These are phyloP conservation scores for Leptomonas seymouri DNA, from an alignment of 208 protist species.

Conservation along the genomic window DNA sequence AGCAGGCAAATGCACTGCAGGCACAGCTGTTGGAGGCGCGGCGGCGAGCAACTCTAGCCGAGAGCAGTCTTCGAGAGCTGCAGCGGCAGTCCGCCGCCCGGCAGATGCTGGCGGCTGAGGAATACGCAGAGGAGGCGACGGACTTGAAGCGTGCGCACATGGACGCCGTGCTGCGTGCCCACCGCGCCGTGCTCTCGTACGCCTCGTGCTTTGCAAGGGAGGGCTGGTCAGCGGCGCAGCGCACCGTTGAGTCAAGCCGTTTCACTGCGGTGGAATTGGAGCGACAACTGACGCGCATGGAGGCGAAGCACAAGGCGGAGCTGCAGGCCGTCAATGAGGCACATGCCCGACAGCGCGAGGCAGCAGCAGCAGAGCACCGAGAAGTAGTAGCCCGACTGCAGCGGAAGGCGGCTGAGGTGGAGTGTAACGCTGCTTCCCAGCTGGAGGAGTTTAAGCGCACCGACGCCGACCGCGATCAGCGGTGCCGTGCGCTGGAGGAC, in stretches of 20 bases:
- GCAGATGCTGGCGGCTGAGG: conserved; percentile 16
- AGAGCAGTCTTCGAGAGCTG: conserved; percentile 28
- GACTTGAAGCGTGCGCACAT: conserved; percentile 29
- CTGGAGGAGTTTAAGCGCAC: conserved; percentile 3
- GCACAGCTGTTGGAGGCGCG: conserved; percentile 37
- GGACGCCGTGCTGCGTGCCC: conserved; percentile 5
- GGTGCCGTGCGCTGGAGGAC: conserved; percentile 8
- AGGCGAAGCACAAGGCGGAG: conserved; percentile 17
- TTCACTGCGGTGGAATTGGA: conserved; percentile 11
- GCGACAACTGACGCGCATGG: conserved; percentile 26
- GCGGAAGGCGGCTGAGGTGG: conserved; percentile 23
- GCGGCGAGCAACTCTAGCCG: conserved; percentile 15
- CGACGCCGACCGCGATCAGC: conserved; percentile 17
- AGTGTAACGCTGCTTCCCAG: conserved; percentile 5
- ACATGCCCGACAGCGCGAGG: conserved; percentile 25
- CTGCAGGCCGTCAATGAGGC: conserved; percentile 26
- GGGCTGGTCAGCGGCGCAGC: conserved; percentile 18
- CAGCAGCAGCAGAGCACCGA: conserved; percentile 16
- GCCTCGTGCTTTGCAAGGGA: conserved; percentile 12
- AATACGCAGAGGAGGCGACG: conserved; percentile 40
- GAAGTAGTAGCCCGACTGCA: conserved; percentile 21
- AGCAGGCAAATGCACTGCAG: conserved; percentile 22
- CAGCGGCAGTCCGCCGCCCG: conserved; percentile 21
- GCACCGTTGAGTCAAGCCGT: conserved; percentile 1
- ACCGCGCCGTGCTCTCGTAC: conserved; percentile 25